Base-by-base conservation (phyloP, 495 filamentous ascomycete genomes). In the Copromyces sp. region DNA sequence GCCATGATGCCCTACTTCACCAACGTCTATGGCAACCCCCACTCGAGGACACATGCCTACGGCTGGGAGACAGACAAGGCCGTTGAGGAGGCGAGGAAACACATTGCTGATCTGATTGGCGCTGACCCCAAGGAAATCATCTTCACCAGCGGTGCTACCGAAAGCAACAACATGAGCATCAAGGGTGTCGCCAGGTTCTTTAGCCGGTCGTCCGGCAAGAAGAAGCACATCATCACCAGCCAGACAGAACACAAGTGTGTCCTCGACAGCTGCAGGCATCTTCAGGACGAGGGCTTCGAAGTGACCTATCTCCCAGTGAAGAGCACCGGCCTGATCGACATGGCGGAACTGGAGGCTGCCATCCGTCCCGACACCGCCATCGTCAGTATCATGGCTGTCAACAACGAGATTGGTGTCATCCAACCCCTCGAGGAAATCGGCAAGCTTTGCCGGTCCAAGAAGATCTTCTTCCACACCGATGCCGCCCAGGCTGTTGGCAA, bases 171-270 rank as follows among this genome's bases (percentile, higher is more conserved):
- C 78, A 99, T 99, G 95, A 96, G 92, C 79, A 92, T 98, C 85
- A 99, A 99, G 83, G 95, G 95, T 71, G 95, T 99, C 35, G 95
- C 95, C 11, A 85, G 94, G 37, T 99, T 99, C 83, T 98, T 98
- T 81, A 92, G 92, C 70, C 86, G 92, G 69, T 91, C 90, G 69
- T 91, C 90, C 1, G 94, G 93, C 71, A 97, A 97, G 88, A 99
- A 98, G 90, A 97, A 93, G 83, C 95, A 99, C 81, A 93, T 99
- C 77, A 93, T 99, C 81, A 99, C 95, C 37, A 92, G 88, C 59
- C 96, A 98, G 84, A 99, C 96, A 0, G 95, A 99, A 81, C 95
- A 99, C 86, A 99, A 99, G 84, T 99, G 95, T 83, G 95, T 99
- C 5, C 86, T 99, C 68, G 95, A 99, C 82, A 97, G 94, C 82